These are phyloP conservation scores for Schwanniomyces etchellsii DNA, from an alignment of 1,139 yeast species.

Conservation along the genomic window DNA sequence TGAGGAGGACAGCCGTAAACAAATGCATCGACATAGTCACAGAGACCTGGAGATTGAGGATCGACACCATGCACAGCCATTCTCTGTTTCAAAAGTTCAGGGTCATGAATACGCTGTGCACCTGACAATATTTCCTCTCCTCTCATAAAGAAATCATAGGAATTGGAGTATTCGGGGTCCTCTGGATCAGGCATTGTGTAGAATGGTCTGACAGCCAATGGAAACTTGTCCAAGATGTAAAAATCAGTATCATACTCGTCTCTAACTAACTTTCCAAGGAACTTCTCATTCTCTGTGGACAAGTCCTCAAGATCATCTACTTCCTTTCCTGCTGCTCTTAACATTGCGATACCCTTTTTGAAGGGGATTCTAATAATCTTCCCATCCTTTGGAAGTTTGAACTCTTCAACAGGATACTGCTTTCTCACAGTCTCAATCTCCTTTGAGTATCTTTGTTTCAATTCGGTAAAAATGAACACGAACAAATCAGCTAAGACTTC, in stretches of 20 bases:
- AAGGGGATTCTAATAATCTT: slow-evolving; percentile 88
- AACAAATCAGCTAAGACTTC: slow-evolving; percentile 81
- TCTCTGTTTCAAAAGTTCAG: slow-evolving; percentile 74
- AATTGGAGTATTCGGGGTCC: slow-evolving; percentile 88
- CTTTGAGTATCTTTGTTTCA: slow-evolving; percentile 69
- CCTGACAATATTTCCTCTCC: slow-evolving; percentile 99
- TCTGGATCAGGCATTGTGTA: slow-evolving; percentile 98
- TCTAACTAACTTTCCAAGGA: slow-evolving; percentile 85
- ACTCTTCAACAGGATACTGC: slow-evolving; percentile 97
- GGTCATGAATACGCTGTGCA: slow-evolving; percentile 98
- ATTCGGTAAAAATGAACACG: slow-evolving; percentile 79
- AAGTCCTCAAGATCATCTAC: slow-evolving; percentile 85
- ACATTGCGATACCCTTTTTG: slow-evolving; percentile 84
- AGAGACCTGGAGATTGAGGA: slow-evolving; percentile 73
- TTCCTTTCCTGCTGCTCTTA: slow-evolving; percentile 78
- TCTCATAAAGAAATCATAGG: slow-evolving; percentile 98
- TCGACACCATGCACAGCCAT: slow-evolving; percentile 80
- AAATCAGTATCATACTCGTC: slow-evolving; percentile 96
- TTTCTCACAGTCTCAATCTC: slow-evolving; percentile 89
- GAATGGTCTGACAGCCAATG: slow-evolving; percentile 93
- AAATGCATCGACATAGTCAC: slow-evolving; percentile 90
- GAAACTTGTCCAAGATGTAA: slow-evolving; percentile 97
- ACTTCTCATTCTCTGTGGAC: slow-evolving; percentile 89
- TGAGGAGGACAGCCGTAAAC: slow-evolving; percentile 96
- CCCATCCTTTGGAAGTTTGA: slow-evolving; percentile 82